Percentiles rank a stretch among this genome's conserved stretches.
Evolutionary conservation across 306 rosid genomes (phyloP).

Genomic region (Senna siamea): DNA sequence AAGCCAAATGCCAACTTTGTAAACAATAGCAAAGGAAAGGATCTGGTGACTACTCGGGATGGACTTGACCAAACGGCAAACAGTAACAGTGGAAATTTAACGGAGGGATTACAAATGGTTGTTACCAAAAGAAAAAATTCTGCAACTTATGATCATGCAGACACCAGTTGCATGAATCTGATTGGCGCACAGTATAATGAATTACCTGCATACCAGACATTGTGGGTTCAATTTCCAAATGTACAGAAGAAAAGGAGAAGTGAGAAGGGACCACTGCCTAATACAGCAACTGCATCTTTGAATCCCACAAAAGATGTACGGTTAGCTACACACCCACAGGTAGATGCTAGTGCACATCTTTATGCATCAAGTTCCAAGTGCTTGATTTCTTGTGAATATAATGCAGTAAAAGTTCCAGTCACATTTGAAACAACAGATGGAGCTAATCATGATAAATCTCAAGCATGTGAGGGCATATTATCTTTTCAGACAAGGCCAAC

Average conservation of each 20-base stretch:
- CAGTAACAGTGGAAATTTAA: constrained; percentile 39
- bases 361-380: constrained; percentile 42
- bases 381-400: constrained; percentile 43
- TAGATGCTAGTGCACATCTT: constrained; percentile 38
- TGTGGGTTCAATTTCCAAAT: constrained; percentile 57
- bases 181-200: constrained; percentile 43
- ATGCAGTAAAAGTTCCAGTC: constrained; percentile 28
- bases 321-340: constrained; percentile 32
- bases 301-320: constrained; percentile 37
- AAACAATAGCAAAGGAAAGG: constrained; percentile 33
- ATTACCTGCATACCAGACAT: constrained; percentile 46
- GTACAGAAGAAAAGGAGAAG: constrained; percentile 63
- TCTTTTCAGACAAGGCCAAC: constrained; percentile 48
- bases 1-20: constrained; percentile 30
- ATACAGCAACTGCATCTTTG: constrained; percentile 33
- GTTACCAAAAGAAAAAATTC: constrained; percentile 51
- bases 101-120: constrained; percentile 26
- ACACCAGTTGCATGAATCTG: constrained; percentile 45
- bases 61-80: constrained; percentile 28
- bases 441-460: constrained; percentile 34
- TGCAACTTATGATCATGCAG: constrained; percentile 35
- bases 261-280: constrained; percentile 49
- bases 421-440: constrained; percentile 29
- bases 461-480: constrained; percentile 37
- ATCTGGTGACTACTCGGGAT: constrained; percentile 10